A percentile compares a stretch with the other conserved stretches of the same genome.
Evolutionary conservation across 352 stramenopile species (phyloP).

Genomic region (Thalassiosira ordinaria): DNA sequence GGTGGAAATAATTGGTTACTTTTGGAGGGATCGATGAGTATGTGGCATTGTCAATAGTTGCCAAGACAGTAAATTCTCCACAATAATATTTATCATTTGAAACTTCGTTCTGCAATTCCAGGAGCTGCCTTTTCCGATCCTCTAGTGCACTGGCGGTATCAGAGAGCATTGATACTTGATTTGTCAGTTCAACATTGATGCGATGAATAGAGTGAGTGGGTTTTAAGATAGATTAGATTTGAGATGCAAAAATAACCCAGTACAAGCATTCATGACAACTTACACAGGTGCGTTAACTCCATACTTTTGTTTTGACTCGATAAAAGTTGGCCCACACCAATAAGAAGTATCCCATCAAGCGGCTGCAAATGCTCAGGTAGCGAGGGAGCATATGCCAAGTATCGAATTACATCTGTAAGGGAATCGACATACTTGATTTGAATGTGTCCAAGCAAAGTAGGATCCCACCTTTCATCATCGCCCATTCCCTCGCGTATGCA

Average conservation of each 20-base stretch:
- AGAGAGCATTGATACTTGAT: slow-evolving; percentile 40
- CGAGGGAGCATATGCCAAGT: slow-evolving; percentile 40
- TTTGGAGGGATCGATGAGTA: slow-evolving; percentile 29
- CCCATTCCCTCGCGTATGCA: slow-evolving; percentile 15
- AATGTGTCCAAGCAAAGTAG: slow-evolving; percentile 30
- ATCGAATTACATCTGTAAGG: slow-evolving; percentile 37
- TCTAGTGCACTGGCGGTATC: slow-evolving; percentile 36
- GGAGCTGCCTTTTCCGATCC: slow-evolving; percentile 2
- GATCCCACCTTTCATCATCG: slow-evolving; percentile 21
- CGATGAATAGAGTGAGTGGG: too few species aligned
- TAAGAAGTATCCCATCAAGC: slow-evolving; percentile 28
- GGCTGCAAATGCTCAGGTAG: slow-evolving; percentile 35
- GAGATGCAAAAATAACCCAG: too few species aligned
- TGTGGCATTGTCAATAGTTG: slow-evolving; percentile 22
- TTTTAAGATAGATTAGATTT: too few species aligned
- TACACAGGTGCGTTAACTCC: slow-evolving; percentile 45
- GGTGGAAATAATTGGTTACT: slow-evolving; percentile 27
- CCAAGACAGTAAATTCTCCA: slow-evolving; percentile 22
- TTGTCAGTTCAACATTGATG: too few species aligned
- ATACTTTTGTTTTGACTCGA: slow-evolving; percentile 7
- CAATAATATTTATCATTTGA: not conserved
- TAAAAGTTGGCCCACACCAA: slow-evolving; percentile 29
- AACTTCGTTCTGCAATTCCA: slow-evolving; percentile 6
- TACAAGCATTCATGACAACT: too few species aligned
- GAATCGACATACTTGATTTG: slow-evolving; percentile 48